Conservation (phyloP, 441 rosid species). For the Adansonia madagascariensis region DNA sequence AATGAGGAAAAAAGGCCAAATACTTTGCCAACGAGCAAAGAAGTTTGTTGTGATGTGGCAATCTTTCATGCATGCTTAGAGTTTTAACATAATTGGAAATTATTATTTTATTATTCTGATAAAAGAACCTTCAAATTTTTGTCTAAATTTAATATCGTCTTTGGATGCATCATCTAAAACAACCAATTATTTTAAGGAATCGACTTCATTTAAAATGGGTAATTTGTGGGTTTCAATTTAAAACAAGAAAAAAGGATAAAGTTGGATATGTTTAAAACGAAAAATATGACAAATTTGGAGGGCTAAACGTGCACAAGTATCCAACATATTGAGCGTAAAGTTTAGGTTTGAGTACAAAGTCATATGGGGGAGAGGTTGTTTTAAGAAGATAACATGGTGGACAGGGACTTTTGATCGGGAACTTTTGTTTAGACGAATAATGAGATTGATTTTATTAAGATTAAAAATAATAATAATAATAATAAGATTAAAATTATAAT, state of each 20-base stretch:
- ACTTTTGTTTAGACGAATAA: background rate
- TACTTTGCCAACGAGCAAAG: background rate
- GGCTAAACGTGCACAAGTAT: background rate
- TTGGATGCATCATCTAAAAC: too few relatives aligned
- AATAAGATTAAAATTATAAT: too few relatives aligned
- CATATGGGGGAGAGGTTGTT: background rate
- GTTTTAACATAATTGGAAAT: background rate
- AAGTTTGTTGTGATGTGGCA: background rate
- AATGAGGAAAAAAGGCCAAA: background rate
- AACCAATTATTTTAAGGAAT: too few relatives aligned
- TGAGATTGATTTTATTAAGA: too few relatives aligned
- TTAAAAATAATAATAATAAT: too few relatives aligned
- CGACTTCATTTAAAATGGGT: too few relatives aligned
- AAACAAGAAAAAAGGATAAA: too few relatives aligned
- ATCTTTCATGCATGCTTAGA: background rate
- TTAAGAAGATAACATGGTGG: slow-evolving; percentile 5
- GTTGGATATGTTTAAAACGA: background rate
- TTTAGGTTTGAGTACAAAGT: background rate
- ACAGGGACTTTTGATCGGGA: slow-evolving; percentile 18
- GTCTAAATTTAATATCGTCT: background rate
- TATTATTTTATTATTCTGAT: too few relatives aligned
- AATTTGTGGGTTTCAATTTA: too few relatives aligned
- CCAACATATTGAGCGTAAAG: background rate
- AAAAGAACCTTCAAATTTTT: background rate
- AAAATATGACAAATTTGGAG: background rate